phyloP scores from a whole-genome alignment of 2,329 filamentous ascomycete species.

The Dactylellina cionopaga region DNA sequence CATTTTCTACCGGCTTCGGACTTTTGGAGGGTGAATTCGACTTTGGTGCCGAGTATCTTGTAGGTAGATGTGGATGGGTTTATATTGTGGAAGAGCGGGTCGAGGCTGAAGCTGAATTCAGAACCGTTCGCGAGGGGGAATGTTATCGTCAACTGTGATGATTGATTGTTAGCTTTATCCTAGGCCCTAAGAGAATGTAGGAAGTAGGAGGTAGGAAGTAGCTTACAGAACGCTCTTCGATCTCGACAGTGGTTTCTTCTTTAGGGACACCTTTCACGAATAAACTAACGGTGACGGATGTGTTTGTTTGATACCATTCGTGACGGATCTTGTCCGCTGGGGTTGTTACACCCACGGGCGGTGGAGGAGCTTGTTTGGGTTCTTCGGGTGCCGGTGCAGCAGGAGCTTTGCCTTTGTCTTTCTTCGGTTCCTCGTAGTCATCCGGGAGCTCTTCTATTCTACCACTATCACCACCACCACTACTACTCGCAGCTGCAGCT shows the following conservation, averaged over 20 bases:
- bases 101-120: slow-evolving; percentile 70
- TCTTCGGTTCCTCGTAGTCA: slow-evolving; percentile 44
- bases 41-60: slow-evolving; percentile 77
- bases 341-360: slow-evolving; percentile 58
- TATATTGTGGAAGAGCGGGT: slow-evolving; percentile 73
- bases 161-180: background rate
- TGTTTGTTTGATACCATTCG: slow-evolving; percentile 74
- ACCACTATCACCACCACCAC: slow-evolving; percentile 44
- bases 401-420: slow-evolving; percentile 27
- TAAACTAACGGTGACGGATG: slow-evolving; percentile 70
- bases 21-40: slow-evolving; percentile 80
- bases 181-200: too few relatives aligned
- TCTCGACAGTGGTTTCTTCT: slow-evolving; percentile 66
- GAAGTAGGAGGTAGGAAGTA: slow-evolving; percentile 6
- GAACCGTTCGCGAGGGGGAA: slow-evolving; percentile 70
- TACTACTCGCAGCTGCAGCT: slow-evolving; percentile 31
- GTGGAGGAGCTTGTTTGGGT: slow-evolving; percentile 46
- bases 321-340: slow-evolving; percentile 70
- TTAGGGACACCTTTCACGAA: slow-evolving; percentile 72
- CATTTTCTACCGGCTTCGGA: slow-evolving; percentile 72
- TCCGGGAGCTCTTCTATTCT: slow-evolving; percentile 39
- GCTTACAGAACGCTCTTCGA: slow-evolving; percentile 55
- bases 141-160: slow-evolving; percentile 55
- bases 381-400: background rate
- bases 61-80: slow-evolving; percentile 70